Evolutionary conservation across 495 filamentous ascomycete genomes (phyloP).

Genomic region (Pseudevernia furfuracea): DNA sequence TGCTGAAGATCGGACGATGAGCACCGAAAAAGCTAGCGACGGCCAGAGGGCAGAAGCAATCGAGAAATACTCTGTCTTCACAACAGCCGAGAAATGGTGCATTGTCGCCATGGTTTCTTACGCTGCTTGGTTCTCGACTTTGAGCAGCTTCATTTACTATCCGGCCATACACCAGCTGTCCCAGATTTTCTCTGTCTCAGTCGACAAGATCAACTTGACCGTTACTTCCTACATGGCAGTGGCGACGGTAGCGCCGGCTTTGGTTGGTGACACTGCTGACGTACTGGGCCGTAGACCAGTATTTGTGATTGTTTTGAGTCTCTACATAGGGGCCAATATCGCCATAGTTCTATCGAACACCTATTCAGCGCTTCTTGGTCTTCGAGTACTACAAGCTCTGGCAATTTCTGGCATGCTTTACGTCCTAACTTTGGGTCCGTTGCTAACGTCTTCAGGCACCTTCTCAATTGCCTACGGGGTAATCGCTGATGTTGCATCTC

Average conservation of each 20-base stretch:
- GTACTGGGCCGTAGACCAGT: slow-evolving; percentile 53
- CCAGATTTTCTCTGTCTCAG: slow-evolving; percentile 25
- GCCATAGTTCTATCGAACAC: slow-evolving; percentile 53
- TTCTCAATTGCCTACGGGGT: slow-evolving; percentile 26
- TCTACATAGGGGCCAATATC: slow-evolving; percentile 56
- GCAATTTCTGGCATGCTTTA: slow-evolving; percentile 40
- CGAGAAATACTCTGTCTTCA: slow-evolving; percentile 24
- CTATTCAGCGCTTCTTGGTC: slow-evolving; percentile 52
- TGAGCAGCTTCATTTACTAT: slow-evolving; percentile 40
- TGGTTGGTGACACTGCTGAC: slow-evolving; percentile 57
- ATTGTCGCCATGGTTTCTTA: slow-evolving; percentile 33
- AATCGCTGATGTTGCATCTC: slow-evolving; percentile 22
- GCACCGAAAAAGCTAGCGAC: not conserved
- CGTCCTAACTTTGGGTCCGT: not conserved
- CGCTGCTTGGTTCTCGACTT: slow-evolving; percentile 31
- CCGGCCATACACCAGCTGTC: slow-evolving; percentile 34
- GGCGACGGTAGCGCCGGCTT: slow-evolving; percentile 51
- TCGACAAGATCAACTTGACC: slow-evolving; percentile 34
- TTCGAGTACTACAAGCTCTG: slow-evolving; percentile 57
- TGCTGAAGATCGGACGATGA: not conserved
- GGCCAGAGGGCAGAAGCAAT: not conserved
- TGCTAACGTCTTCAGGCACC: slow-evolving; percentile 19
- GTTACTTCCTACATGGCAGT: slow-evolving; percentile 50
- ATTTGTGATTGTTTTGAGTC: slow-evolving; percentile 48
- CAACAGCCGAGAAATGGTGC: slow-evolving; percentile 32